These are phyloP conservation scores for Fragilaria crotonensis DNA, from an alignment of 108 stramenopile species.

Conservation along the genomic window DNA sequence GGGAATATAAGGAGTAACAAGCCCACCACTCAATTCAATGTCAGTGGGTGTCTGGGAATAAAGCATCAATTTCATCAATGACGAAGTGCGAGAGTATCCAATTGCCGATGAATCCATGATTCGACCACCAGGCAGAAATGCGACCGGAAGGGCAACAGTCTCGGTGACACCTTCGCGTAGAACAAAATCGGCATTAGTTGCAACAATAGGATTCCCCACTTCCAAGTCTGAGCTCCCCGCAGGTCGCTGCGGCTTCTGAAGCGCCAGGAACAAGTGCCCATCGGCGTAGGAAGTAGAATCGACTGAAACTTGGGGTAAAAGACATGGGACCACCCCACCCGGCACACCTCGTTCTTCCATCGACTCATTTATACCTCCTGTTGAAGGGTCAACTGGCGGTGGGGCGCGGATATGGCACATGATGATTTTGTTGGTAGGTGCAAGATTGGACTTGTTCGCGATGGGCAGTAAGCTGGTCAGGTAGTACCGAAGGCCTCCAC, in stretches of 20 bases:
- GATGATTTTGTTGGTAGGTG: conserved; percentile 38
- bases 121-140: conserved; percentile 62
- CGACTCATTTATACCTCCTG: conserved; percentile 18
- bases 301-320: conserved; percentile 5
- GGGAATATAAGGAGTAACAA: conserved; percentile 50
- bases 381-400: conserved; percentile 33
- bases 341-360: conserved; percentile 4
- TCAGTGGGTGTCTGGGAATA: conserved; percentile 77
- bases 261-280: conserved; percentile 60
- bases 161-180: conserved; percentile 60
- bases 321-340: conserved; percentile 2
- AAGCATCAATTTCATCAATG: conserved; percentile 33
- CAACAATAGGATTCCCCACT: conserved; percentile 51
- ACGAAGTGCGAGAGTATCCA: neutral
- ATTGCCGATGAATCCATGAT: conserved; percentile 48
- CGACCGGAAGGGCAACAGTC: conserved; percentile 49
- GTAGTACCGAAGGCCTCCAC: conserved; percentile 75
- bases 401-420: conserved; percentile 79
- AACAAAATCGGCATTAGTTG: conserved; percentile 48
- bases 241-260: conserved; percentile 28
- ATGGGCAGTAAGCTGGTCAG: conserved; percentile 42
- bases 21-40: conserved; percentile 49
- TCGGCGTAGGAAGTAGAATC: conserved; percentile 51
- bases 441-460: conserved; percentile 17
- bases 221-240: neutral